Evolutionary conservation across 2,329 filamentous ascomycete genomes (phyloP), one percentile per base, ranked within the genome.

Genomic region (Aspergillus persii): DNA sequence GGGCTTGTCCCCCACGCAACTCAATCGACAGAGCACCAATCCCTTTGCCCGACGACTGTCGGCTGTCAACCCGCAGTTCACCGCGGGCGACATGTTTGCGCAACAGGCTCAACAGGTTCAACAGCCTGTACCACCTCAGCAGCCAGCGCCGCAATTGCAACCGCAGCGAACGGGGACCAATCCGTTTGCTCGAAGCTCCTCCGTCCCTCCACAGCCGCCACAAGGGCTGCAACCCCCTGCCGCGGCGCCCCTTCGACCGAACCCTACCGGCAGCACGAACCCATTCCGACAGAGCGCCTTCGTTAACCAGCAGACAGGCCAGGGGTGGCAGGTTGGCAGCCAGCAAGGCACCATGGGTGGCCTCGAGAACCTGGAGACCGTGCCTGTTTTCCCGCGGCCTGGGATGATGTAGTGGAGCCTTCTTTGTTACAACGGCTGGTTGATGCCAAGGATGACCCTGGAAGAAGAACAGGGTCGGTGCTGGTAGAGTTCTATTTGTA

Each of bases 271-370:
- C 8, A 92, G 86, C 69, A 97, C 93, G 2, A 99, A 99, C 69
- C 95, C 95, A 0, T 98, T 98, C 83, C 86, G 95, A 15, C 92
- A 98, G 71, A 91, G 90, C 50, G 87, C 89, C 3, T 96, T 97
- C 74, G 88, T 96, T 54, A 95, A 96, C 71, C 92, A 96, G 69
- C 83, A 87, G 63, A 96, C 92, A 0, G 93, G 94, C 0, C 83
- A 91, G 74, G 91, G 91, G 1, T 98, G 95, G 92, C 93, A 97
- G 74, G 84, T 89, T 63, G 85, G 86, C 61, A 74, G 74, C 3
- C 87, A 89, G 65, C 86, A 91, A 69, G 85, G 89, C 8, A 94
- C 95, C 3, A 90, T 96, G 63, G 92, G 92, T 3, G 85, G 85
- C 2, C 74, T 81, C 65, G 89, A 97, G 71, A 86, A 90, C 64